Evolutionary conservation across 495 filamentous ascomycete genomes (phyloP).

Genomic region (Gamarada debralockiae): DNA sequence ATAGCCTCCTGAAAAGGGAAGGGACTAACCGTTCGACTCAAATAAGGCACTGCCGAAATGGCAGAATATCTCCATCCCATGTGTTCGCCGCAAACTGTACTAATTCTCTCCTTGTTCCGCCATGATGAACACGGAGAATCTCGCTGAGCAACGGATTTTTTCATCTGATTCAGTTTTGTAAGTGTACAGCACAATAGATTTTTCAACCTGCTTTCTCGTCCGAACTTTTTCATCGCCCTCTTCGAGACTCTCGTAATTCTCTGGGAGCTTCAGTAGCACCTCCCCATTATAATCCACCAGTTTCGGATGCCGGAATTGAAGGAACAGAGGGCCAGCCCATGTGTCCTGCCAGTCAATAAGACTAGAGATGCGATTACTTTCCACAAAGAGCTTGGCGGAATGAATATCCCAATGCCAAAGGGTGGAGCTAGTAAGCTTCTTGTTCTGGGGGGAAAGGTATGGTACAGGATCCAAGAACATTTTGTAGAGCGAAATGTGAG

Average conservation of each 20-base stretch:
- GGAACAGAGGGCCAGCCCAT: constrained; percentile 14
- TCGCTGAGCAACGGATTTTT: background rate
- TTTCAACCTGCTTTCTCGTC: background rate
- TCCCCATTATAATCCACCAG: constrained; percentile 9
- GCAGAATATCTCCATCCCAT: constrained; percentile 35
- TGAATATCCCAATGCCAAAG: constrained; percentile 31
- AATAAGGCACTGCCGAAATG: constrained; percentile 28
- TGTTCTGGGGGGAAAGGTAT: constrained; percentile 11
- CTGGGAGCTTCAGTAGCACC: constrained; percentile 3
- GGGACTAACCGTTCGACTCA: constrained; percentile 17
- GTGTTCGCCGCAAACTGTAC: constrained; percentile 29
- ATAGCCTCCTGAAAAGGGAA: background rate
- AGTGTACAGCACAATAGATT: background rate
- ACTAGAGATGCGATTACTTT: constrained; percentile 25
- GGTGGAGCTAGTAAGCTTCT: background rate
- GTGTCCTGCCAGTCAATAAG: constrained; percentile 32
- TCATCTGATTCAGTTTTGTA: background rate
- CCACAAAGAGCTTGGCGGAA: constrained; percentile 33
- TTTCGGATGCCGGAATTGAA: constrained; percentile 16
- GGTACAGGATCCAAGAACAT: constrained; percentile 12
- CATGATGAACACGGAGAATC: constrained; percentile 27
- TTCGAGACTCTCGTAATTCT: constrained; percentile 6
- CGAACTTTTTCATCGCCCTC: background rate
- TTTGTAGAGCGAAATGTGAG: constrained; percentile 10
- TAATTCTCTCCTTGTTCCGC: constrained; percentile 27